These are phyloP conservation scores for Pseudonitzschia delicatissima DNA, from an alignment of 108 stramenopile genomes.

Conservation along the genomic window DNA sequence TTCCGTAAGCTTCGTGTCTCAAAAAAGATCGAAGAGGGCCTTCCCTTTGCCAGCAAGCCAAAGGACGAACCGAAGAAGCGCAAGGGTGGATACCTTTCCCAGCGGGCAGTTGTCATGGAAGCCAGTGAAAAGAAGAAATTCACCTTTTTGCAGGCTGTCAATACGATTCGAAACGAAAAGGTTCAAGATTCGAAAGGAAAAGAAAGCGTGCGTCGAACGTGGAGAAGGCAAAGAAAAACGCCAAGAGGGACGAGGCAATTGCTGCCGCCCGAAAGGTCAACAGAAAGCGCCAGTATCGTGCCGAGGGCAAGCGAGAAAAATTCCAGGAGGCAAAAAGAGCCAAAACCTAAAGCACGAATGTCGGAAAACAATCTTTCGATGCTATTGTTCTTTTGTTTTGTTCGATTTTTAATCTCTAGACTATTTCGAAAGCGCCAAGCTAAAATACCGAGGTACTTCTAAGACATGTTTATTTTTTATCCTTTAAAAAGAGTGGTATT, in stretches of 20 bases:
- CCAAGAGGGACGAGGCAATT: slow-evolving; percentile 65
- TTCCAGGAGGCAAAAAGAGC: slow-evolving; percentile 59
- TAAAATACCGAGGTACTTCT: no score
- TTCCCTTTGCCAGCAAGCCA: slow-evolving; percentile 94
- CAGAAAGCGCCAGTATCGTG: slow-evolving; percentile 78
- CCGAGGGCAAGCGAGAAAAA: slow-evolving; percentile 75
- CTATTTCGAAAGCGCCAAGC: no score
- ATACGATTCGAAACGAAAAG: slow-evolving; percentile 87
- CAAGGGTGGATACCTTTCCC: slow-evolving; percentile 73
- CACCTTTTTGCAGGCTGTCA: slow-evolving; percentile 79
- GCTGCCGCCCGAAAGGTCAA: slow-evolving; percentile 59
- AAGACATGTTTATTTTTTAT: no score
- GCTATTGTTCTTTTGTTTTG: no score
- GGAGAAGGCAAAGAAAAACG: slow-evolving; percentile 59
- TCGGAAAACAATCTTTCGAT: neutral
- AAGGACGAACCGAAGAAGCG: slow-evolving; percentile 77
- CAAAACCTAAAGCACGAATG: neutral
- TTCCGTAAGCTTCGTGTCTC: slow-evolving; percentile 88
- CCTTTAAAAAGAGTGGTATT: no score
- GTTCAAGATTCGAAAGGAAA: slow-evolving; percentile 58
- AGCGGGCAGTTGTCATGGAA: slow-evolving; percentile 85
- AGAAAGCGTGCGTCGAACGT: slow-evolving; percentile 55
- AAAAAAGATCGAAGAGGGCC: slow-evolving; percentile 83
- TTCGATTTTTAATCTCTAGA: no score
- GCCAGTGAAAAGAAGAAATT: slow-evolving; percentile 74